Evolutionary conservation across 108 stramenopile species (phyloP).

Genomic region (Conticribra guillardii): DNA sequence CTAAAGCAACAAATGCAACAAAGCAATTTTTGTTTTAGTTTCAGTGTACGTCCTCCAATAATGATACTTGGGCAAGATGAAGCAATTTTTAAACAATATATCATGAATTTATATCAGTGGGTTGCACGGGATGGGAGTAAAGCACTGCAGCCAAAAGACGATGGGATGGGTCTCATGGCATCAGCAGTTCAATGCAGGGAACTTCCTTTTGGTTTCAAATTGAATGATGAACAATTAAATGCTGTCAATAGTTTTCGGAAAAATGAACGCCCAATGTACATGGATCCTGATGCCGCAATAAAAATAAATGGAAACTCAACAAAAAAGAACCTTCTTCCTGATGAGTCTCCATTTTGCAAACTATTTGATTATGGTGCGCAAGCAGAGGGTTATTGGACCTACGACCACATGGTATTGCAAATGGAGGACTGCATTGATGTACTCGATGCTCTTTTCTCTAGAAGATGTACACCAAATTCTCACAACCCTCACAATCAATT

Average conservation of each 20-base stretch:
- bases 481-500: too few species aligned
- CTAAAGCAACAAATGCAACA: too few species aligned
- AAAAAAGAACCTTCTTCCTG: too few species aligned
- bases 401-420: too few species aligned
- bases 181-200: background rate
- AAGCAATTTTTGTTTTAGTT: too few species aligned
- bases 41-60: background rate
- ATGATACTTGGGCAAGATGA: constrained; percentile 4
- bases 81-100: constrained; percentile 1
- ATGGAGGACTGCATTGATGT: too few species aligned
- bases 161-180: background rate
- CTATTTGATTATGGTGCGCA: too few species aligned
- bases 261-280: background rate
- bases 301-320: background rate
- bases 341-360: too few species aligned
- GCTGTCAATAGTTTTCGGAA: background rate
- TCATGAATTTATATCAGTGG: background rate
- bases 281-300: background rate
- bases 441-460: too few species aligned
- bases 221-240: background rate
- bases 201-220: background rate
- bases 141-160: background rate
- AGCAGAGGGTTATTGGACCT: too few species aligned
- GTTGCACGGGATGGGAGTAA: background rate
- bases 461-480: too few species aligned